Evolutionary conservation across 345 rosid species (phyloP).

Genomic region (Citrus glauca): DNA sequence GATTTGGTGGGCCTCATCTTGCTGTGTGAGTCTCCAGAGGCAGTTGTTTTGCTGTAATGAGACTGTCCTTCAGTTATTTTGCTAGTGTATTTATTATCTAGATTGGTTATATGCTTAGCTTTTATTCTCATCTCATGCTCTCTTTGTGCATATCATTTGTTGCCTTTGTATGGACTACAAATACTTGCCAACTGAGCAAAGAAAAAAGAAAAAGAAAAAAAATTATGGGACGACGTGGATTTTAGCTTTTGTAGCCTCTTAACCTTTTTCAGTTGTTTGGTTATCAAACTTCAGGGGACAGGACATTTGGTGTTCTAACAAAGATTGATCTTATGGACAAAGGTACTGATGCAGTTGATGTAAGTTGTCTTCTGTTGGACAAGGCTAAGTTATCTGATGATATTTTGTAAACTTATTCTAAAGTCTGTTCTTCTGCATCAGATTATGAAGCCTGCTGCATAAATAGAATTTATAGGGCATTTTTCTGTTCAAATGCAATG

Average conservation of each 20-base stretch:
- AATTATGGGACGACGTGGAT: neutral
- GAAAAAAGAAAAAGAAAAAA: neutral
- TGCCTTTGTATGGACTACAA: neutral
- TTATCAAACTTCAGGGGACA: constrained; percentile 56
- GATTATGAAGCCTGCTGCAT: neutral
- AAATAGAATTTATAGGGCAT: neutral
- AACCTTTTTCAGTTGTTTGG: constrained; percentile 11
- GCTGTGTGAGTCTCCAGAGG: neutral
- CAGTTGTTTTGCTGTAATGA: neutral
- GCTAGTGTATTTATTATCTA: neutral
- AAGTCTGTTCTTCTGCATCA: neutral
- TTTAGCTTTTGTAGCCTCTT: neutral
- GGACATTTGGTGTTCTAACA: constrained; percentile 87
- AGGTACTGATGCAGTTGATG: constrained; percentile 94
- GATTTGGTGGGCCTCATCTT: neutral
- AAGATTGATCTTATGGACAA: constrained; percentile 96
- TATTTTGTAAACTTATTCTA: neutral
- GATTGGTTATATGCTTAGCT: neutral
- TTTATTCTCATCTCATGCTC: neutral
- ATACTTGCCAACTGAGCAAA: neutral
- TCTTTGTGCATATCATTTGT: neutral
- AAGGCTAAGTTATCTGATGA: neutral
- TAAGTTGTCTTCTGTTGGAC: constrained; percentile 39
- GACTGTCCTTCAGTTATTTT: neutral
- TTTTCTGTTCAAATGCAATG: neutral